Base-by-base conservation (phyloP, 1,284 basidiomycete genomes). In the Afroboletus lepidellus region DNA sequence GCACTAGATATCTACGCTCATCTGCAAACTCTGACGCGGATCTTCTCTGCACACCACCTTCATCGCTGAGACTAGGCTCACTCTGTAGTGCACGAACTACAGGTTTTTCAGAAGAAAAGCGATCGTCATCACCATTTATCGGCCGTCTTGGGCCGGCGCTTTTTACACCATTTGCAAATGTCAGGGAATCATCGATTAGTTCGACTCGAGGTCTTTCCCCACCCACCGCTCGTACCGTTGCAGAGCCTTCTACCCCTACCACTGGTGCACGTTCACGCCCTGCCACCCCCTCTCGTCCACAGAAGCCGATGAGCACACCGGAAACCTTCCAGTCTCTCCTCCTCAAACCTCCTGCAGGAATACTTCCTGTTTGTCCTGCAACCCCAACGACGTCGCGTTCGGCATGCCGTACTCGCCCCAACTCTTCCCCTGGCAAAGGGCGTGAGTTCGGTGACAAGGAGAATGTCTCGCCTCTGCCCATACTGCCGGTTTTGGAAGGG, bases 371-470 rank as follows among this genome's bases (percentile, higher is more conserved):
- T 29, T 42, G 60, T 3, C 57, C 58, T 8, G 45, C 36, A 20
- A 58, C 67, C 6, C 69, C 69, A 5, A 57, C 53, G 23, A 69
- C 69, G 5, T 63, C 69, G 3, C 55, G 67, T 6, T 50, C 57
- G 8, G 23, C 34, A 24, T 15, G 18, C 24, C 48, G 50, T 46
- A 25, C 56, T 44, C 59, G 48, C 30, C 56, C 50, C 34, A 60
- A 50, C 46, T 25, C 52, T 38, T 66, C 66, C 11, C 64, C 72
- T 18, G 60, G 57, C 39, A 75, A 68, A 49, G 61, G 62, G 36
- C 57, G 61, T 41, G 60, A 49, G 18, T 54, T 55, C 11, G 59
- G 58, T 8, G 59, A 80, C 64, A 81, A 81, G 63, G 79, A 80
- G 60, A 81, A 81, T 54, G 55, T 59, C 18, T 74, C 74, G 0